These are phyloP conservation scores for Fusarium sp. DNA, from an alignment of 2,329 filamentous ascomycete species.

Conservation along the genomic window DNA sequence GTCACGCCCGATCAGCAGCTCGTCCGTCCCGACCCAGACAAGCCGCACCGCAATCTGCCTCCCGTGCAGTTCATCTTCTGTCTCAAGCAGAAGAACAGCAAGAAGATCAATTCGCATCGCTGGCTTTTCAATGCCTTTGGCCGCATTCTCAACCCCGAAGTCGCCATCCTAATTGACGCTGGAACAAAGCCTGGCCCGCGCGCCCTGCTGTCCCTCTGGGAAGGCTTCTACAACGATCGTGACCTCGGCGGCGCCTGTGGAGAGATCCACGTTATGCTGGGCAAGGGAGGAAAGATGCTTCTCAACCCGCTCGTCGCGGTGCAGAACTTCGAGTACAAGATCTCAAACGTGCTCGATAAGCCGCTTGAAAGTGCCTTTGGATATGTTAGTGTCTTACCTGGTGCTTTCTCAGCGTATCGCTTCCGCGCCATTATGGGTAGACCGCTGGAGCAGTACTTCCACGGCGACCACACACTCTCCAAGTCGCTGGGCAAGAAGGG, in stretches of 20 bases:
- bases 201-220: slow-evolving; percentile 43
- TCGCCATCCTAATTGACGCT: slow-evolving; percentile 45
- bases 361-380: slow-evolving; percentile 45
- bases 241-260: slow-evolving; percentile 45
- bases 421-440: slow-evolving; percentile 47
- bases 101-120: slow-evolving; percentile 49
- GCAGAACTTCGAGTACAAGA: slow-evolving; percentile 47
- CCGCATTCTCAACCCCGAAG: slow-evolving; percentile 46
- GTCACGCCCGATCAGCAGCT: slow-evolving; percentile 47
- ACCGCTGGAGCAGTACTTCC: slow-evolving; percentile 45
- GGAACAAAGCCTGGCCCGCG: slow-evolving; percentile 46
- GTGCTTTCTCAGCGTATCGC: slow-evolving; percentile 45
- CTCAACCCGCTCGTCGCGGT: slow-evolving; percentile 47
- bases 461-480: slow-evolving; percentile 45
- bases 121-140: slow-evolving; percentile 48
- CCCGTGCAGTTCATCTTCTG: slow-evolving; percentile 47
- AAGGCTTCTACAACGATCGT: slow-evolving; percentile 45
- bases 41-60: slow-evolving; percentile 39
- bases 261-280: slow-evolving; percentile 47
- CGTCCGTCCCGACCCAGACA: slow-evolving; percentile 40
- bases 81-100: slow-evolving; percentile 48
- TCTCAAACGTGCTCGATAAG: slow-evolving; percentile 46
- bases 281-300: slow-evolving; percentile 41
- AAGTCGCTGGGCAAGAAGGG: slow-evolving; percentile 46
- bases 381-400: slow-evolving; percentile 45